Percentiles rank a stretch among this genome's conserved stretches.
Conservation (phyloP, 768 basidiomycete species). For the Boletus edulis region DNA sequence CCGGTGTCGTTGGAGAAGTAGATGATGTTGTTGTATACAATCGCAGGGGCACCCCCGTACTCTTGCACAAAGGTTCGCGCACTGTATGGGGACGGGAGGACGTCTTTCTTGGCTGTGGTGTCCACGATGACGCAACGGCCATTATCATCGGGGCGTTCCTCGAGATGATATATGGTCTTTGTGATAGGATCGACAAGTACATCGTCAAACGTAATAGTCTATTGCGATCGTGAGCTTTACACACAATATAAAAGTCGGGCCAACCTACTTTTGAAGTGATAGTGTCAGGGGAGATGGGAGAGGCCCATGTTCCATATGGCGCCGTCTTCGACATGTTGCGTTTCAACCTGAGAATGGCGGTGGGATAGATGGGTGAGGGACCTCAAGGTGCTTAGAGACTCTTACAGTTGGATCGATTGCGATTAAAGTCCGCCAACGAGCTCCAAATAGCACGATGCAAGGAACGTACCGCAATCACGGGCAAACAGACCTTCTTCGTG, state of each 20-base stretch:
- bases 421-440: too few species aligned
- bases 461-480: background rate
- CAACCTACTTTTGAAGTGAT: constrained; percentile 41
- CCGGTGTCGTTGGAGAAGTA: constrained; percentile 56
- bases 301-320: constrained; percentile 60
- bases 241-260: too few species aligned
- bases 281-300: constrained; percentile 49
- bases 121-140: constrained; percentile 55
- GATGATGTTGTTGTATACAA: constrained; percentile 43
- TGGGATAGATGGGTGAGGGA: background rate
- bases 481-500: too few species aligned
- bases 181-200: constrained; percentile 52
- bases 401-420: background rate
- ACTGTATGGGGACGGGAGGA: constrained; percentile 53
- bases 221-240: background rate
- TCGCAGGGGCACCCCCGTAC: constrained; percentile 64
- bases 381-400: background rate
- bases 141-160: constrained; percentile 43
- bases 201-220: constrained; percentile 37
- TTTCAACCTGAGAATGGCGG: background rate
- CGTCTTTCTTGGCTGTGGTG: constrained; percentile 40
- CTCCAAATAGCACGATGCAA: background rate
- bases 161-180: constrained; percentile 49
- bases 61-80: constrained; percentile 58
- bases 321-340: constrained; percentile 24